These are phyloP conservation scores for Thymus mandschuricus DNA, from an alignment of 257 asterid species.

Conservation along the genomic window DNA sequence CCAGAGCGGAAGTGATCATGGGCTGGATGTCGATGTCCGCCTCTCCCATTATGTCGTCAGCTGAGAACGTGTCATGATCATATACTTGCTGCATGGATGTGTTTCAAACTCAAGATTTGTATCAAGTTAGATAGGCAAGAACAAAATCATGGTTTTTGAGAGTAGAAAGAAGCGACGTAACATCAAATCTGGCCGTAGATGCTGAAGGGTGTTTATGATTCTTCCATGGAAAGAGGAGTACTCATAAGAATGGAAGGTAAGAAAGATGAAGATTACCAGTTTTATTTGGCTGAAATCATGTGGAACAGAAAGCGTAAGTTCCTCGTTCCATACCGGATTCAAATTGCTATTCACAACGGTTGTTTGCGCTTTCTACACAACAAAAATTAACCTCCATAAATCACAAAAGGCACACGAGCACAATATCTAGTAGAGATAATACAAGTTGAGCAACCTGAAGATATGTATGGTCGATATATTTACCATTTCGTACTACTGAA, in stretches of 20 bases:
- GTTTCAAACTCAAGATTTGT: too few relatives aligned
- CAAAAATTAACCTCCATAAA: background rate
- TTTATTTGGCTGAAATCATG: conserved; percentile 64
- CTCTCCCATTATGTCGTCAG: conserved; percentile 97
- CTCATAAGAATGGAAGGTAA: background rate
- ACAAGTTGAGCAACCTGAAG: background rate
- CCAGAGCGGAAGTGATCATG: conserved; percentile 87
- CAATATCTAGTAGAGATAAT: background rate
- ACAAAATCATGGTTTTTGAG: too few relatives aligned
- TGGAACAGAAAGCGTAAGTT: conserved; percentile 77
- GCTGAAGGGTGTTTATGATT: background rate
- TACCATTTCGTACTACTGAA: background rate
- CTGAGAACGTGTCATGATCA: conserved; percentile 87
- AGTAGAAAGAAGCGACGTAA: background rate
- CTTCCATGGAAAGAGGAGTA: background rate
- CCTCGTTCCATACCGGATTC: conserved; percentile 98
- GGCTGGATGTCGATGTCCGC: conserved; percentile 97
- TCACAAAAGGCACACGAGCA: background rate
- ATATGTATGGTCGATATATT: background rate
- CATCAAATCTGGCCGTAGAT: background rate
- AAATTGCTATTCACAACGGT: conserved; percentile 70
- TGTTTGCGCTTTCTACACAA: conserved; percentile 75
- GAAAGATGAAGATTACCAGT: conserved; percentile 57
- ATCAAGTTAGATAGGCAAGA: too few relatives aligned
- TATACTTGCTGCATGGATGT: conserved; percentile 55